Evolutionary conservation across 2,329 filamentous ascomycete species (phyloP).

Genomic region (Sarocladiaceae sp.): DNA sequence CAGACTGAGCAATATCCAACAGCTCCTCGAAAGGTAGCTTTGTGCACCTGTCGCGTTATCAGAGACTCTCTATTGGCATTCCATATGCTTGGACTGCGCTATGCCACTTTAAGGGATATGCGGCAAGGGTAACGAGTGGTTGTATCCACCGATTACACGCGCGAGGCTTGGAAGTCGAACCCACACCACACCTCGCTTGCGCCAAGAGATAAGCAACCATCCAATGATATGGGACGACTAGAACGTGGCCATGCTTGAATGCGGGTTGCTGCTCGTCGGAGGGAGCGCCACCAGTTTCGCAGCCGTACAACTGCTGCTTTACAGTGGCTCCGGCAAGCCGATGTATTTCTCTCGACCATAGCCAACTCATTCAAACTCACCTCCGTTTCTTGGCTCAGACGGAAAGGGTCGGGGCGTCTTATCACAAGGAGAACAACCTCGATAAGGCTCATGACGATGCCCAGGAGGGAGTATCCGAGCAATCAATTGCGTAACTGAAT

Average conservation of each 20-base stretch:
- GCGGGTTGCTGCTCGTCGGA: not conserved
- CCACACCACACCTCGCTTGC: slow-evolving; percentile 1
- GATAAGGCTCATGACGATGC: slow-evolving; percentile 1
- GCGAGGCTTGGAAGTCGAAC: not conserved
- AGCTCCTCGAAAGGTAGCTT: too few relatives aligned
- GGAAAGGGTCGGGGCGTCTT: not conserved
- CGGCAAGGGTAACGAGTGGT: not conserved
- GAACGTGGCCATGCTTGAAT: not conserved
- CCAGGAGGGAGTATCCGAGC: not conserved
- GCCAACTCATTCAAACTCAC: not conserved
- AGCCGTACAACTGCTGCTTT: too few relatives aligned
- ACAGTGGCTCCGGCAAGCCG: too few relatives aligned
- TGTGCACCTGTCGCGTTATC: not conserved
- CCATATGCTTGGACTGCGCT: not conserved
- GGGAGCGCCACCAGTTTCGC: not conserved
- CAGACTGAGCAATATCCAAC: too few relatives aligned
- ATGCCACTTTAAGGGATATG: not conserved
- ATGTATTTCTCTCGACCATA: too few relatives aligned
- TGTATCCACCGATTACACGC: too few relatives aligned
- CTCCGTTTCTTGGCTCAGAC: not conserved
- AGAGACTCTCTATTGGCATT: not conserved
- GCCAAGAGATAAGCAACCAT: slow-evolving; percentile 7
- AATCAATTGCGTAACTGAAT: slow-evolving; percentile 5
- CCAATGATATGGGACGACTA: not conserved
- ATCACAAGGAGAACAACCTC: not conserved